Evolutionary conservation across 345 rosid species (phyloP), one percentile per base, ranked within the genome.

Genomic region (Aurinia saxatilis): DNA sequence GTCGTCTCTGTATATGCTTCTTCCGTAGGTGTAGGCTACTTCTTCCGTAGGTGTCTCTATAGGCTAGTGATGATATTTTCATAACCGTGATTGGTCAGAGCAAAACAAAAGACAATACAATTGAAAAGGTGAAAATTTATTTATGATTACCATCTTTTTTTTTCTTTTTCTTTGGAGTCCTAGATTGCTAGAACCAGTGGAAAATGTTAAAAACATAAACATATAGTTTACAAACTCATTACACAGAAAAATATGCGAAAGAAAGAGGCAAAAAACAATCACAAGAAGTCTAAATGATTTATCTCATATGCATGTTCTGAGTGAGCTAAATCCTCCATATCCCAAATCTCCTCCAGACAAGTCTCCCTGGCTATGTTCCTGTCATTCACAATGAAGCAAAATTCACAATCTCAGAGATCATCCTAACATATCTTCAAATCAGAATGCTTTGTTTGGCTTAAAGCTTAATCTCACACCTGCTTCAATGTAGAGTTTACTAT

Each of bases 401-500:
- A 38, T 7, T 58, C 51, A 49, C 13, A 30, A 57, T 33, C 14
- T 60, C 52, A 68, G 15, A 33, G 12, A 59, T 66, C 39, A 46
- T 21, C 17, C 42, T 25, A 42, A 51, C 1, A 2, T 4, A 44
- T 60, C 35, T 35, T 25, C 40, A 45, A 60, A 69, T 69, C 41
- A 60, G 13, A 47, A 48, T 29, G 39, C 48, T 53, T 34, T 53
- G 2, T 46, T 25, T 13, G 11, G 29, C n/a, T n/a, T 18, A 38
- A 25, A 9, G 37, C 17, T 19, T 15, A 30, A 47, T 33, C 11
- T 45, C 73, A 45, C 57, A 81, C 96, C 86, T 72, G 80, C 36
- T 82, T 82, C 78, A 82, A 67, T 74, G 85, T 74, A 21, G 82
- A 76, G 65, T 75, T 73, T 16, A 76, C 86, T 50, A 85, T 27